Evolutionary conservation across 768 basidiomycete species (phyloP), one percentile per base, ranked within the genome.

Genomic region (Suillus subalutaceus): DNA sequence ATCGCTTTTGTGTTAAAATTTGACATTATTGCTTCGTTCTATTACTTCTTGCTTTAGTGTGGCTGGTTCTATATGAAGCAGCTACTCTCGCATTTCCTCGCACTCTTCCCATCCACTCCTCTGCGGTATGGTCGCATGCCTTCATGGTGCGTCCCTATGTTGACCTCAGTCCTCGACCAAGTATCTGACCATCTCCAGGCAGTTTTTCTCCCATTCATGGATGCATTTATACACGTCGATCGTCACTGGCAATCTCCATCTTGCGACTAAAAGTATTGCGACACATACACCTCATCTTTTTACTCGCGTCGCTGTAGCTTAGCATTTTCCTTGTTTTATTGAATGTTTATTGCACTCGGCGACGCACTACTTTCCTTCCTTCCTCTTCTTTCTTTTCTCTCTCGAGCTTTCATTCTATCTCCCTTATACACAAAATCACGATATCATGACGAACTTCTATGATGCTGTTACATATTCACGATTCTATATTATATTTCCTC

Each of bases 221-320:
- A 60, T 30, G 59, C 37, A 60, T 60, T 32, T 41, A 63, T 43
- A 63, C 40, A 55, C 62, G 41, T 63, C 16, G 52, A 62, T 26
- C 46, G 38, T 64, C 16, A 32, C 15, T 48, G 48, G 32, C 32
- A 41, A 43, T 46, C 23, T 44, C 43, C 30, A 55, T 55, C 44
- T 66, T 44, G 55, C 65, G 35, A 32, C 63, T 65, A 62, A 40
- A 66, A 69, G 66, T 67, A 64, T 61, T 62, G 38, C 59, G 50
- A 62, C 62, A 62, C 46, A 52, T n/a, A 35, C 55, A 23, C 18
- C 15, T 43, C 37, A 68, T 63, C 71, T 68, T 46, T 65, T 26
- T 38, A 37, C 40, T 43, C 32, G 30, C 61, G 23, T 66, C 50
- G 62, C 44, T 26, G 65, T 55, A 41, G 52, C 52, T 53, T 32